A percentile compares a stretch with the other conserved stretches of the same genome.
phyloP scores from a whole-genome alignment of 805 yeast genomes.

The Sugiyamaella mastotermitis region DNA sequence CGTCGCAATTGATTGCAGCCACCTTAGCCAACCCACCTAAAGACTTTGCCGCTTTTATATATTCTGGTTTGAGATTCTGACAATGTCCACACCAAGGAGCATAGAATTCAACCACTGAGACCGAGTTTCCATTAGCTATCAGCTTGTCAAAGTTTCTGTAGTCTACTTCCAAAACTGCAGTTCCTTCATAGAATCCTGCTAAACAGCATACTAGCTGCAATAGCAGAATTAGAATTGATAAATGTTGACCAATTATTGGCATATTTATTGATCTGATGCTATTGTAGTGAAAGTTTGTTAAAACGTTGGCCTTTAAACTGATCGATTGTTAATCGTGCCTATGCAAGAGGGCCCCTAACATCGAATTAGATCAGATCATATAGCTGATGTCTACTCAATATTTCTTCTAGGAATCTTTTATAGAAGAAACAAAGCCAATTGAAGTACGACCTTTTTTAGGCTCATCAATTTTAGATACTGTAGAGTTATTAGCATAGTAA shows the following conservation, averaged over 20 bases:
- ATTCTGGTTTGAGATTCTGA: constrained; percentile 76
- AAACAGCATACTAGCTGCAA: too few relatives aligned
- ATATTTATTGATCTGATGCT: not conserved
- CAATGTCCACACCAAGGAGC: constrained; percentile 99
- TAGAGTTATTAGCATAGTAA: too few relatives aligned
- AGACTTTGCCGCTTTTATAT: constrained; percentile 54
- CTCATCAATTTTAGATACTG: too few relatives aligned
- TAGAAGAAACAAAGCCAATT: too few relatives aligned
- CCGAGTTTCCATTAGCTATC: constrained; percentile 64
- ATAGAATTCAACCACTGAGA: constrained; percentile 81
- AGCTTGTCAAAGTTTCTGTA: constrained; percentile 54
- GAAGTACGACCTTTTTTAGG: too few relatives aligned
- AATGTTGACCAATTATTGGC: not conserved
- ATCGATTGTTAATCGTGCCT: too few relatives aligned
- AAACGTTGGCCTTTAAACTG: not conserved
- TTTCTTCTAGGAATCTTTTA: too few relatives aligned
- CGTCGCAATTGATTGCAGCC: constrained; percentile 79
- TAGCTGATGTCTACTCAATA: too few relatives aligned
- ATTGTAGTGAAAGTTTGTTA: not conserved
- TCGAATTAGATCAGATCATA: too few relatives aligned
- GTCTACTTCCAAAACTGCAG: constrained; percentile 51
- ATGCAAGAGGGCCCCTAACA: too few relatives aligned
- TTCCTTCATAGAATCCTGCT: constrained; percentile 35
- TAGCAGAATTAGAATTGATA: not conserved
- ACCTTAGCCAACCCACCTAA: constrained; percentile 39